Base-by-base conservation (phyloP, 352 stramenopile species). In the Globisporangium spiculum region DNA sequence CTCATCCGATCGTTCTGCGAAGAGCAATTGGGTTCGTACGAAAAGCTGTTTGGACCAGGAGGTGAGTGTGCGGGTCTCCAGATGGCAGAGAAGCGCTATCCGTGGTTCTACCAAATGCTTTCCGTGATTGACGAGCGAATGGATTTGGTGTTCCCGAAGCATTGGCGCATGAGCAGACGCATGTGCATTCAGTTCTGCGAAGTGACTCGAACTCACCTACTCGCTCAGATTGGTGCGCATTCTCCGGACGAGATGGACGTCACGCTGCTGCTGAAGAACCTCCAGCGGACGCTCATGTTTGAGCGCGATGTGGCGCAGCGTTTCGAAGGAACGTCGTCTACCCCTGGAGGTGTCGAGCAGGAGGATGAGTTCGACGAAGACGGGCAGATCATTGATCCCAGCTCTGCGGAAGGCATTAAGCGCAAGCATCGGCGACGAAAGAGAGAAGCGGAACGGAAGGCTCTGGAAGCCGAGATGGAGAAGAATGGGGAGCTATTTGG, bases 81-180 rank as follows among this genome's bases (percentile, higher is more conserved):
- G 34, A 75, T 92, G 41, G 82, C 84, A 18, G 86, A 94, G 63
- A 78, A 88, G 57, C 80, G 84, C 34, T 94, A 90, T 58, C 78
- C 84, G 41, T 94, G 85, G 84, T 93, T 94, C 69, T 93, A 93
- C 71, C 86, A 91, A 18, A 69, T 93, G 36, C 73, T 92, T 16
- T 75, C 68, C 41, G 71, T 73, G 20, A 93, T 93, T 58, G 82
- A 90, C 58, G 75, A 81, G 66, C 91, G 90, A 58, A 98, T 98
- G 81, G 88, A 95, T 57, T 75, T 82, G 44, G 89, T 99, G 12
- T 99, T 99, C 70, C 98, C 98, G 1, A 83, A 84, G 53, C 88
- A 98, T 72, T 99, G 98, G 98, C 93, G 96, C 69, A 89, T 99
- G 63, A 87, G 97, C 38, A 88, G 97, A 16, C 87, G 91, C 34